These are phyloP conservation scores for Spergularia bocconei DNA, from an alignment of 148 eudicot genomes.

Conservation along the genomic window DNA sequence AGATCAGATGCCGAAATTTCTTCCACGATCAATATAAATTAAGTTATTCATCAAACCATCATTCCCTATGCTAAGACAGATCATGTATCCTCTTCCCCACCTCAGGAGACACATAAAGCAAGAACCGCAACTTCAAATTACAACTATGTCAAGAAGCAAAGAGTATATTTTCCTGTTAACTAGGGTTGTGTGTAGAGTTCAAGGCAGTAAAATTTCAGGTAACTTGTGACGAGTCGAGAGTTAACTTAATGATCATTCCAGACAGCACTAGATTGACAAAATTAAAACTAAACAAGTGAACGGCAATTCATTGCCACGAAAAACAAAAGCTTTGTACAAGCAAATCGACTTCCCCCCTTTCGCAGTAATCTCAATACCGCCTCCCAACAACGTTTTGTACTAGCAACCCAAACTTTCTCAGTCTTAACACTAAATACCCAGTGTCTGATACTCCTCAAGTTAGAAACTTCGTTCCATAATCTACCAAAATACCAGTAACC, in stretches of 20 bases:
- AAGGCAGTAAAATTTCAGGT: not conserved
- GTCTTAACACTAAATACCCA: no score
- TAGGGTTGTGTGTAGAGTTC: not conserved
- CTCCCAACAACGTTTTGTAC: not conserved
- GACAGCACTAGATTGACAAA: not conserved
- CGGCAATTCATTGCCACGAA: not conserved
- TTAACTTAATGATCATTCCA: not conserved
- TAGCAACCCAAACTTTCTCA: no score
- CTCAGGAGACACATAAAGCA: not conserved
- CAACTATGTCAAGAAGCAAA: not conserved
- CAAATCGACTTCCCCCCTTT: not conserved
- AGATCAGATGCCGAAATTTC: not conserved
- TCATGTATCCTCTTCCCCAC: not conserved
- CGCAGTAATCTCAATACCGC: not conserved
- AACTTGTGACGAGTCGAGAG: not conserved
- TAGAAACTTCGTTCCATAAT: no score
- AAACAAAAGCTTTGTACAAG: not conserved
- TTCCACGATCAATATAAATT: not conserved
- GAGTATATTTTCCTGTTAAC: not conserved
- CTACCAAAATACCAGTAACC: no score
- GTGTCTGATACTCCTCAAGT: no score
- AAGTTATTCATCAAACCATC: not conserved
- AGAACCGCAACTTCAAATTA: not conserved
- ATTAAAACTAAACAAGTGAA: not conserved
- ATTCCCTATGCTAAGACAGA: not conserved